phyloP scores from a whole-genome alignment of 2,329 filamentous ascomycete genomes.

The Epicoccum sorghinum region DNA sequence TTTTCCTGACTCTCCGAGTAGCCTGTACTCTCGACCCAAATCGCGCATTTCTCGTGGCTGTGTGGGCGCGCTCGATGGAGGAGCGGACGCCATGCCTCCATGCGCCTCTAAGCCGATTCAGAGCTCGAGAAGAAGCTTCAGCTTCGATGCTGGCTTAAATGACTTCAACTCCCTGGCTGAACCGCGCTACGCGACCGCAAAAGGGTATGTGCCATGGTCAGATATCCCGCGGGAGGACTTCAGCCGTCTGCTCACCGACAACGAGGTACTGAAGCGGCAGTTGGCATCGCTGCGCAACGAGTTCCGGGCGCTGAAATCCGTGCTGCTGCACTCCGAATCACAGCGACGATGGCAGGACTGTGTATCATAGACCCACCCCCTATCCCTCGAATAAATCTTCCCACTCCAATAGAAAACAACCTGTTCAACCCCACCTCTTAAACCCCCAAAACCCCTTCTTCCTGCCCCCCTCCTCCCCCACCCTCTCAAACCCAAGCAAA shows the following conservation, averaged over 20 bases:
- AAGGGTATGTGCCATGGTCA: neutral
- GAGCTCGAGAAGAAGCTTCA: neutral
- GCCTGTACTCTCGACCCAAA: neutral
- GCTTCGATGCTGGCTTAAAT: neutral
- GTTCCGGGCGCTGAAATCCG: constrained; percentile 21
- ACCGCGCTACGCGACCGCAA: neutral
- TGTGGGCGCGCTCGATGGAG: constrained; percentile 4
- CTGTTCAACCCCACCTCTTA: neutral
- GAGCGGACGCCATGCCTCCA: neutral
- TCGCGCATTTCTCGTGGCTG: neutral
- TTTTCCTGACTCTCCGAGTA: neutral
- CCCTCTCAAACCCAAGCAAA: constrained; percentile 9
- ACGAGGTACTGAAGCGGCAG: constrained; percentile 20
- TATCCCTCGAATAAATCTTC: neutral
- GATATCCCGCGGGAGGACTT: neutral
- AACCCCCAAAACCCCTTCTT: constrained; percentile 2
- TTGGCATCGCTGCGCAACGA: constrained; percentile 26
- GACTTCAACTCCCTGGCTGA: neutral
- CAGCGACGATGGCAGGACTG: constrained; percentile 1
- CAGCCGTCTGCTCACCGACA: constrained; percentile 17
- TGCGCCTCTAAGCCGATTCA: neutral
- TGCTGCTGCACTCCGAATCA: constrained; percentile 16
- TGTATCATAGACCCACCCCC: neutral
- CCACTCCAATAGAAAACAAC: too few species aligned
- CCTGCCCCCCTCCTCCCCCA: neutral